These are phyloP conservation scores for Picochlorum sp. DNA, from an alignment of 139 green algal species.

Conservation along the genomic window DNA sequence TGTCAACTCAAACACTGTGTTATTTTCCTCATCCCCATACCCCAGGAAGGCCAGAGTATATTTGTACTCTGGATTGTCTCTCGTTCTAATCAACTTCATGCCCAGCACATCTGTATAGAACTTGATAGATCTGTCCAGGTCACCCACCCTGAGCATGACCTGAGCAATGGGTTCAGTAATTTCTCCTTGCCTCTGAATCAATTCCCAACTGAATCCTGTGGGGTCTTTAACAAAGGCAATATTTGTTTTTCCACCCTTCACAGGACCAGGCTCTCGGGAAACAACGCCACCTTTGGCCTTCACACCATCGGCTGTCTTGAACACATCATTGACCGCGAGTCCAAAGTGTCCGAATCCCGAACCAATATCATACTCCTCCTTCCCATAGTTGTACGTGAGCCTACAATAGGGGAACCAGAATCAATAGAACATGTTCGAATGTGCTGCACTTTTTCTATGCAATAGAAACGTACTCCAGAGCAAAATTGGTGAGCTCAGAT, in stretches of 20 bases:
- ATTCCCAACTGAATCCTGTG: conserved; percentile 81
- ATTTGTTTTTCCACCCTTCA: conserved; percentile 78
- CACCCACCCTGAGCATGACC: conserved; percentile 84
- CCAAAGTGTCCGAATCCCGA: conserved; percentile 89
- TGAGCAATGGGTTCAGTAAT: conserved; percentile 70
- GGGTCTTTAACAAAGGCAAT: conserved; percentile 90
- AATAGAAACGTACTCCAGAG: conserved; percentile 34
- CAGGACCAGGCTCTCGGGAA: conserved; percentile 70
- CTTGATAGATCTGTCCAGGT: conserved; percentile 72
- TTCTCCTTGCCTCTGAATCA: conserved; percentile 52
- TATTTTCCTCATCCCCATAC: conserved; percentile 71
- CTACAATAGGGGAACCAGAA: conserved; percentile 1
- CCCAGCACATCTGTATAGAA: conserved; percentile 77
- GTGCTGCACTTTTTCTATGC: conserved; percentile 3
- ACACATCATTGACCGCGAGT: conserved; percentile 66
- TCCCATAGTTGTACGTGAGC: conserved; percentile 69
- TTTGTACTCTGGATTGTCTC: conserved; percentile 76
- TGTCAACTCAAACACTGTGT: conserved; percentile 78
- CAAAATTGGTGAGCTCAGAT: conserved; percentile 58
- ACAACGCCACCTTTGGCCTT: conserved; percentile 47
- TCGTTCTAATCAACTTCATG: conserved; percentile 58
- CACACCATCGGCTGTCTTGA: conserved; percentile 31
- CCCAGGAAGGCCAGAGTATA: conserved; percentile 45
- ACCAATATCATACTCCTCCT: conserved; percentile 73
- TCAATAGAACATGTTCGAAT: neutral